Conservation (phyloP, 768 basidiomycete species). For the Favolaschia claudopus region DNA sequence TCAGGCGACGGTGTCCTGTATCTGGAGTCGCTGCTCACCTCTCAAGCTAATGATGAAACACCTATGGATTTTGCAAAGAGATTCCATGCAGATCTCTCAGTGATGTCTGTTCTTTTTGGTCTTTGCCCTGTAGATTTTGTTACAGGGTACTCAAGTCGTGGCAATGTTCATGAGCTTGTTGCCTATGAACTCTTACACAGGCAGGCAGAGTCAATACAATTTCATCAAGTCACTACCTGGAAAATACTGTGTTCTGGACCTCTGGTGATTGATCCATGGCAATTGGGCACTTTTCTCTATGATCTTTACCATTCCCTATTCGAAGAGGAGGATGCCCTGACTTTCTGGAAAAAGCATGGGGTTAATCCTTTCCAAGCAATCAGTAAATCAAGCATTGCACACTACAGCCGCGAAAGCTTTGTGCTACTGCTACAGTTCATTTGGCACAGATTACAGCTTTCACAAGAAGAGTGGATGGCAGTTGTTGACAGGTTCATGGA, state of each 20-base stretch:
- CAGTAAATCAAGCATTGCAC: constrained; percentile 30
- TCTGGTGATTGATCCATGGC: constrained; percentile 28
- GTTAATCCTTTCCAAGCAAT: constrained; percentile 16
- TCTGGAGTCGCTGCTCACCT: constrained; percentile 52
- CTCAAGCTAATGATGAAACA: constrained; percentile 34
- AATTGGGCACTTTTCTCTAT: constrained; percentile 46
- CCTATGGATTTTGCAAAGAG: constrained; percentile 39
- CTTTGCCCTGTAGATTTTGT: constrained; percentile 48
- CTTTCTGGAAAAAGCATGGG: constrained; percentile 23
- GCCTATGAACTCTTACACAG: neutral
- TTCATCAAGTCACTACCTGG: constrained; percentile 25
- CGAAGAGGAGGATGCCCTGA: constrained; percentile 39
- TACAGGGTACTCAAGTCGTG: constrained; percentile 48
- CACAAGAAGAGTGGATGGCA: constrained; percentile 35
- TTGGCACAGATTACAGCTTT: constrained; percentile 32
- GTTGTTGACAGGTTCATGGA: constrained; percentile 40
- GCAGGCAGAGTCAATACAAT: neutral
- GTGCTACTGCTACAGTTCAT: constrained; percentile 41
- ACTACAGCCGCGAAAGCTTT: constrained; percentile 49
- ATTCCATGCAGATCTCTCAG: constrained; percentile 47
- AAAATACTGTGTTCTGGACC: constrained; percentile 9
- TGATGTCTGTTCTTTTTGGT: constrained; percentile 50
- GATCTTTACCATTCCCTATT: constrained; percentile 49
- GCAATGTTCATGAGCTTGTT: constrained; percentile 49
- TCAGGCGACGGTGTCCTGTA: constrained; percentile 36